Conservation (phyloP, 2,329 filamentous ascomycete species). For the Fusarium redolens region DNA sequence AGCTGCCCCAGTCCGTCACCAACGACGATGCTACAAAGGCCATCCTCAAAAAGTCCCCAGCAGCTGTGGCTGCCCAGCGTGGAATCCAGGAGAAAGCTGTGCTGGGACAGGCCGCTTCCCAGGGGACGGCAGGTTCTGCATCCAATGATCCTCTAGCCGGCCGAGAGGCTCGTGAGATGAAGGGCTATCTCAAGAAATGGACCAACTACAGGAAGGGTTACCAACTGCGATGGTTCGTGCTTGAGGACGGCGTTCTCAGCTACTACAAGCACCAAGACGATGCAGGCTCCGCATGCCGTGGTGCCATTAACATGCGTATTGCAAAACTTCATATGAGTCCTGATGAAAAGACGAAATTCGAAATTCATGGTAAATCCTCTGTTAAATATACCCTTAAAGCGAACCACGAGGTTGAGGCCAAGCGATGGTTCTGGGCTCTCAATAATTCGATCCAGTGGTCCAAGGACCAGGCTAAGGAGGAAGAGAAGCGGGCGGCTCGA, state of each 20-base stretch:
- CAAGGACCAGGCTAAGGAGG: constrained; percentile 95
- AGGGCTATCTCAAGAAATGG: constrained; percentile 99
- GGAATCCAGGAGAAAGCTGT: constrained; percentile 98
- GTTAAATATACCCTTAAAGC: constrained; percentile 98
- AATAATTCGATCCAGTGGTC: constrained; percentile 99
- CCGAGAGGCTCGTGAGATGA: constrained; percentile 95
- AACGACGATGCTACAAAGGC: constrained; percentile 90
- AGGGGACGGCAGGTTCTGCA: constrained; percentile 63
- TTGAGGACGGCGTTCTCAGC: constrained; percentile 96
- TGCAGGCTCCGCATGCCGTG: constrained; percentile 92
- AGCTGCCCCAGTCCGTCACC: constrained; percentile 94
- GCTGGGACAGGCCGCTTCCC: constrained; percentile 76
- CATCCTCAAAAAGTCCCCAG: constrained; percentile 93
- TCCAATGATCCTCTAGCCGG: constrained; percentile 74
- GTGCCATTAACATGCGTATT: constrained; percentile 99
- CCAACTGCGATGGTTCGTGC: constrained; percentile 96
- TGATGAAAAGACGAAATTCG: constrained; percentile 97
- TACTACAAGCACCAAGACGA: constrained; percentile 99
- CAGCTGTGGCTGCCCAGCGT: constrained; percentile 91
- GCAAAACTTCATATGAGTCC: constrained; percentile 94
- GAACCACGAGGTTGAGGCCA: constrained; percentile 97
- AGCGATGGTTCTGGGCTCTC: constrained; percentile 98
- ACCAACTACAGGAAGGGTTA: constrained; percentile 98
- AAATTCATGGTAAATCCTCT: constrained; percentile 97
- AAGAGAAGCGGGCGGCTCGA: constrained; percentile 79